Conservation (phyloP, 2,329 filamentous ascomycete species). For the Neophaeococcomyces aloes region DNA sequence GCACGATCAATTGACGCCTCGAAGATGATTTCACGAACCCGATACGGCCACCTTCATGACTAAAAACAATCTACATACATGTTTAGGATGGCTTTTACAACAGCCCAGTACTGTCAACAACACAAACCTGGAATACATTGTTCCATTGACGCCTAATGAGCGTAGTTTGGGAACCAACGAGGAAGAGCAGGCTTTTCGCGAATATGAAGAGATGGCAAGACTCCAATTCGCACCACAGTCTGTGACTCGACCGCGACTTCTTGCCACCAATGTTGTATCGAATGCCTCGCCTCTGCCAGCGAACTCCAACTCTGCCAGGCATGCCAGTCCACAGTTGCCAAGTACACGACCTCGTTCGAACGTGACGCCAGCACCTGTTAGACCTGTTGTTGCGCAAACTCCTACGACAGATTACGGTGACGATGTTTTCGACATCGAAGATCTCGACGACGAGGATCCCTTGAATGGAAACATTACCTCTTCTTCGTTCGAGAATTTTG, state of each 20-base stretch:
- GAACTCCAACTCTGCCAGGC: conserved; percentile 10
- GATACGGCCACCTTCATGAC: conserved; percentile 33
- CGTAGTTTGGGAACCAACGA: conserved; percentile 5
- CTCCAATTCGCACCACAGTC: conserved; percentile 33
- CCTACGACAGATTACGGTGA: conserved; percentile 11
- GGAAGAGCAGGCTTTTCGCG: conserved; percentile 10
- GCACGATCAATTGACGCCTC: no score
- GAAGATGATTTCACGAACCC: conserved; percentile 1
- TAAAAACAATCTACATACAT: conserved; percentile 36
- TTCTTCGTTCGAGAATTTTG: conserved; percentile 33
- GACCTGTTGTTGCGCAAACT: conserved; percentile 7
- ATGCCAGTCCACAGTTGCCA: not conserved
- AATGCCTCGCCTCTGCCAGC: conserved; percentile 17
- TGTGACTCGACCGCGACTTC: conserved; percentile 30
- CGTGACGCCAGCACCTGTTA: not conserved
- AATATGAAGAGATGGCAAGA: conserved; percentile 32
- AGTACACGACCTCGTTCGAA: not conserved
- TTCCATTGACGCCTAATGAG: conserved; percentile 5
- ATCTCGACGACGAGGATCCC: conserved; percentile 35
- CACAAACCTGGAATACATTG: conserved; percentile 15
- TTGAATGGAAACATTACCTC: conserved; percentile 21
- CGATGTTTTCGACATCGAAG: conserved; percentile 30
- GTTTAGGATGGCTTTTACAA: conserved; percentile 38
- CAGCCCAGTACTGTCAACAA: conserved; percentile 25
- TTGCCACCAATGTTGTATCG: conserved; percentile 15